Conservation (phyloP, 768 basidiomycete species). For the Amanita rubescens region DNA sequence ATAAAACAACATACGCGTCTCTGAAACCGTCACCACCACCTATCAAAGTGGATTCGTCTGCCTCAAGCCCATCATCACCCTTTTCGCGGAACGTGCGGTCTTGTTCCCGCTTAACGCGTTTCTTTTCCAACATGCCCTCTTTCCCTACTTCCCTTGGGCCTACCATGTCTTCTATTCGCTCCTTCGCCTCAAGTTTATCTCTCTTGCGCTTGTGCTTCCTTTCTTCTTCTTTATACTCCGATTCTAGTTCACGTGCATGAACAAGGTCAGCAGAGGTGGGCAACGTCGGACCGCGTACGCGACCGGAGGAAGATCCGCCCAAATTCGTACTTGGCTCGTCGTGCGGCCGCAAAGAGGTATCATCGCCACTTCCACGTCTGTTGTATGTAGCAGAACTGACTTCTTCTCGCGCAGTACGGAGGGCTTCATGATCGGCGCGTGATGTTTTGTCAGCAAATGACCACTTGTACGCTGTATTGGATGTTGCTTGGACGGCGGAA, state of each 20-base stretch:
- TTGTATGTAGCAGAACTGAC: conserved; percentile 44
- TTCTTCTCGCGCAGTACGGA: conserved; percentile 52
- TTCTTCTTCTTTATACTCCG: conserved; percentile 46
- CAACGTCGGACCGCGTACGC: conserved; percentile 58
- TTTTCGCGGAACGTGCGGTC: conserved; percentile 69
- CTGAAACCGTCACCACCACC: conserved; percentile 81
- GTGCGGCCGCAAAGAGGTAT: conserved; percentile 7
- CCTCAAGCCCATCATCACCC: conserved; percentile 72
- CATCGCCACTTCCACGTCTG: conserved; percentile 16
- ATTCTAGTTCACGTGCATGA: conserved; percentile 55
- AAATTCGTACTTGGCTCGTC: conserved; percentile 16
- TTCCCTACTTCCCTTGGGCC: conserved; percentile 76
- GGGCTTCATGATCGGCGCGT: conserved; percentile 47
- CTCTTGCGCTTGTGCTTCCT: conserved; percentile 57
- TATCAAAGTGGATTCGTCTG: conserved; percentile 71
- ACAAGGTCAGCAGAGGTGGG: conserved; percentile 65
- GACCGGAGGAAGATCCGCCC: conserved; percentile 23
- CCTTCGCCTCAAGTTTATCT: conserved; percentile 56
- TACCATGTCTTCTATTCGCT: conserved; percentile 67
- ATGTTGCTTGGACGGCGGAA: conserved; percentile 46
- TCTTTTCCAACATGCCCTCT: conserved; percentile 86
- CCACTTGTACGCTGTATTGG: conserved; percentile 85
- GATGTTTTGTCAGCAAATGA: conserved; percentile 66
- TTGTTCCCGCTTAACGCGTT: conserved; percentile 60
- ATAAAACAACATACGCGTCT: conserved; percentile 49